Evolutionary conservation across 2,329 filamentous ascomycete species (phyloP), one percentile per base, ranked within the genome.

Genomic region (Trichoderma citrinoviride): DNA sequence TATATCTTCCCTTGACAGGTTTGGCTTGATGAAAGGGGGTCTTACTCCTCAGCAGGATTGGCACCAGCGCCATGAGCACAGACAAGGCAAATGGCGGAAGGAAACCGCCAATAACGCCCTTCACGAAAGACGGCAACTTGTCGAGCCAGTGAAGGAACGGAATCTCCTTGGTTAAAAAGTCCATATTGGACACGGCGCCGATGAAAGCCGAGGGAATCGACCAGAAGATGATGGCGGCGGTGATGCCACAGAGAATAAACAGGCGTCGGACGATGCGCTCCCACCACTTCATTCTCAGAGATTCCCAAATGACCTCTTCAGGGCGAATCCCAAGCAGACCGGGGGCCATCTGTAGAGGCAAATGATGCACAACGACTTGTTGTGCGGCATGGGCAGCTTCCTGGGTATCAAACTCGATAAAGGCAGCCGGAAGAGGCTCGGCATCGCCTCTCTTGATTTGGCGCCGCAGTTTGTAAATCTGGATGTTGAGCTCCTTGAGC

Each of bases 381-480:
- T 87, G 94, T 15, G 94, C 94, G 61, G 86, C 84, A 77, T 99
- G 93, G 15, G 95, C 95, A 64, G 91, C 90, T 63, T 90, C 85
- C 74, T 97, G 92, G 2, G 84, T 87, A 67, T 86, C 83, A 73
- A 98, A 99, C 74, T 98, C 93, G 68, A 99, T 88, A 71, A 99
- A 99, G 12, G 95, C 91, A 23, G 92, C 89, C 15, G 89, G 87
- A 37, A 92, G 81, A 67, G 87, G 84, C 67, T 87, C 84, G 52
- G 82, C 86, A 44, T 90, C 83, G 33, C 92, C 88, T 66, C 90
- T 83, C 0, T 90, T 89, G 60, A 90, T 88, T 50, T 96, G 85
- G 55, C 87, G 87, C 68, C 89, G 85, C 60, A 97, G 86, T 76
- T 96, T 90, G 67, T 71, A 76, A 33, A 81, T 80, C 17, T 77